Conservation (phyloP, 2,329 filamentous ascomycete species). For the Diaporthe citri region DNA sequence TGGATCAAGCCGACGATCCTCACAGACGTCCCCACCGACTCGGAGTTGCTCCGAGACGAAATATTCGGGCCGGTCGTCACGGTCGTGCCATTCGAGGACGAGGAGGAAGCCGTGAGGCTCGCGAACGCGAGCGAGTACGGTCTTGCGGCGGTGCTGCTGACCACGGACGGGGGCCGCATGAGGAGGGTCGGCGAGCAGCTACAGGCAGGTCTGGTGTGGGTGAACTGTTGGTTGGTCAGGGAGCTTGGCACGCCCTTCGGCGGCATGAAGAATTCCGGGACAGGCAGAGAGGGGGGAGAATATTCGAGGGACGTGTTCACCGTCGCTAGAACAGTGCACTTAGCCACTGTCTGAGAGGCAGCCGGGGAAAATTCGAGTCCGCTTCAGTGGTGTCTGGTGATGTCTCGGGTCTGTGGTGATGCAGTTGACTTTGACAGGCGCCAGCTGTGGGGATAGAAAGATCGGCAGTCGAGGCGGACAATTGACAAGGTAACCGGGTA, state of each 20-base stretch:
- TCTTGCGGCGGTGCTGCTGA: slow-evolving; percentile 48
- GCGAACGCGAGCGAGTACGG: slow-evolving; percentile 49
- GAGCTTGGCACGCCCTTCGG: slow-evolving; percentile 51
- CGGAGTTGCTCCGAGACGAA: slow-evolving; percentile 53
- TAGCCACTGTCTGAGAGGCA: slow-evolving; percentile 31
- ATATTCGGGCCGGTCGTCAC: slow-evolving; percentile 58
- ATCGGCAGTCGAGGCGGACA: slow-evolving; percentile 20
- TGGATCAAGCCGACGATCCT: slow-evolving; percentile 48
- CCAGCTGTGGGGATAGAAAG: neutral
- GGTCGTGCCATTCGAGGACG: slow-evolving; percentile 52
- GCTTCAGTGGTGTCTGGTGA: neutral
- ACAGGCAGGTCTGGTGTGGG: slow-evolving; percentile 50
- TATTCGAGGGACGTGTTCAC: slow-evolving; percentile 52
- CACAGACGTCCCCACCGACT: slow-evolving; percentile 43
- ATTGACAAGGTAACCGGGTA: slow-evolving; percentile 2
- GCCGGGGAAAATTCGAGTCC: neutral
- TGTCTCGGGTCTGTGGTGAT: neutral
- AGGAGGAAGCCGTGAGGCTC: slow-evolving; percentile 45
- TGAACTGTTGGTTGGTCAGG: slow-evolving; percentile 51
- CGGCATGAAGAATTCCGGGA: slow-evolving; percentile 51
- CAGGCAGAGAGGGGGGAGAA: slow-evolving; percentile 49
- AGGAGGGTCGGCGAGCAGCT: slow-evolving; percentile 49
- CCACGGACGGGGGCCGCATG: slow-evolving; percentile 47
- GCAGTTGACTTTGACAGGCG: neutral
- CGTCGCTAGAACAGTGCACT: slow-evolving; percentile 48